phyloP scores from a whole-genome alignment of 2,329 filamentous ascomycete genomes.

The Colletotrichum limetticola region DNA sequence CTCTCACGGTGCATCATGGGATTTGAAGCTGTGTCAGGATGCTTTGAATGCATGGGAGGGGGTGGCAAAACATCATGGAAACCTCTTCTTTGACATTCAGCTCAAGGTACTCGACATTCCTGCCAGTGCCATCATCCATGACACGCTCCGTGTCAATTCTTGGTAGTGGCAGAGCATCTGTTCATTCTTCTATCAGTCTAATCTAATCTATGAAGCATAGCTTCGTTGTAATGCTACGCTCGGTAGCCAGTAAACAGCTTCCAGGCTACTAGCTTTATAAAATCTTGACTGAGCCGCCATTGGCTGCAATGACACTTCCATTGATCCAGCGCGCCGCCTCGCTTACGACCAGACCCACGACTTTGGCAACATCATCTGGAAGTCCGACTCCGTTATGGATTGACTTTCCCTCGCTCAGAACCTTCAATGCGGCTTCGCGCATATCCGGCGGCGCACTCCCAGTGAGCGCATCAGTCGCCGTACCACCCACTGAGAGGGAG shows the following conservation, averaged over 20 bases:
- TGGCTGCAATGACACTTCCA: constrained; percentile 47
- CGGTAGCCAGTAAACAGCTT: too few species aligned
- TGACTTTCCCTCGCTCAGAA: background rate
- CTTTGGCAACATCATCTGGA: constrained; percentile 49
- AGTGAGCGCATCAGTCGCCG: constrained; percentile 47
- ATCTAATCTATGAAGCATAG: too few species aligned
- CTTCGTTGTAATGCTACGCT: too few species aligned
- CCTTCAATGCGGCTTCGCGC: background rate
- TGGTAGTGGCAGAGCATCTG: too few species aligned
- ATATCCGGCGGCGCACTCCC: constrained; percentile 39
- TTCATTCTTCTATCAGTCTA: too few species aligned
- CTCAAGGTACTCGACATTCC: too few species aligned
- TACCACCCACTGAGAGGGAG: constrained; percentile 44
- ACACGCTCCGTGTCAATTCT: too few species aligned
- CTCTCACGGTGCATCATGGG: background rate
- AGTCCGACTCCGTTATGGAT: constrained; percentile 40
- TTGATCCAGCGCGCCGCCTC: constrained; percentile 49
- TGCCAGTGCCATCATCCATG: too few species aligned
- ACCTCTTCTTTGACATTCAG: background rate
- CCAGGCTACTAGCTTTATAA: constrained; percentile 1
- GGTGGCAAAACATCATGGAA: background rate
- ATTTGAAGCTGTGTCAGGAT: background rate
- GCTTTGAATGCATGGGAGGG: background rate
- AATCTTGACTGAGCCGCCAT: constrained; percentile 48
- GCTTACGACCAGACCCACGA: constrained; percentile 47